A percentile compares a stretch with the other conserved stretches of the same genome.
These are phyloP conservation scores for Oemleria cerasiformis DNA, from an alignment of 306 rosid species.

Conservation along the genomic window DNA sequence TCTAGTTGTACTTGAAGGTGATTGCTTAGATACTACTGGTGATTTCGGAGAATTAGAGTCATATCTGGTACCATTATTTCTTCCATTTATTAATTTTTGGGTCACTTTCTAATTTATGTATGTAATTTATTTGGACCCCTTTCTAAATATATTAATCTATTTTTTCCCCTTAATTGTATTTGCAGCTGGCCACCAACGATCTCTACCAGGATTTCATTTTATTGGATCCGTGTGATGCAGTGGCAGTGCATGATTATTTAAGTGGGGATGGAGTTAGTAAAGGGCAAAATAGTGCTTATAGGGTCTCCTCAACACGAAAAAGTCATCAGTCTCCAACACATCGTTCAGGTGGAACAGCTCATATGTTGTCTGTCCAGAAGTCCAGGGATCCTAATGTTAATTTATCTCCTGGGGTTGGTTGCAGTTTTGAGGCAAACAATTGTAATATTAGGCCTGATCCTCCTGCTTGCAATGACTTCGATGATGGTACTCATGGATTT, in stretches of 20 bases:
- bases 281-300: conserved; percentile 44
- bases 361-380: conserved; percentile 49
- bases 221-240: conserved; percentile 76
- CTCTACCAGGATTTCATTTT: conserved; percentile 75
- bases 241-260: conserved; percentile 63
- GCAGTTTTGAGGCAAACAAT: conserved; percentile 34
- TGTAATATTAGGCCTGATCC: conserved; percentile 36
- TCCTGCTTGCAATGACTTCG: conserved; percentile 42
- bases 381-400: conserved; percentile 42
- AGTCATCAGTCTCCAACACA: conserved; percentile 55
- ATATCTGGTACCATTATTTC: conserved; percentile 65
- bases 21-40: conserved; percentile 78
- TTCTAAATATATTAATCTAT: no score
- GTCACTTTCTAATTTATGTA: background rate
- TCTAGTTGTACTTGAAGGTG: conserved; percentile 93
- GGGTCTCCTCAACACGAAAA: conserved; percentile 48
- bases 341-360: conserved; percentile 61
- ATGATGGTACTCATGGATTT: conserved; percentile 36
- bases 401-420: conserved; percentile 40
- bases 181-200: conserved; percentile 84
- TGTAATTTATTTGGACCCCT: conserved; percentile 10
- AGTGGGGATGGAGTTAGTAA: conserved; percentile 39
- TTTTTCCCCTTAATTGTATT: background rate
- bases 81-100: conserved; percentile 26
- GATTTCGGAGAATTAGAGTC: conserved; percentile 91